Conservation (phyloP, 306 rosid genomes). For the Fragaria vesca region DNA sequence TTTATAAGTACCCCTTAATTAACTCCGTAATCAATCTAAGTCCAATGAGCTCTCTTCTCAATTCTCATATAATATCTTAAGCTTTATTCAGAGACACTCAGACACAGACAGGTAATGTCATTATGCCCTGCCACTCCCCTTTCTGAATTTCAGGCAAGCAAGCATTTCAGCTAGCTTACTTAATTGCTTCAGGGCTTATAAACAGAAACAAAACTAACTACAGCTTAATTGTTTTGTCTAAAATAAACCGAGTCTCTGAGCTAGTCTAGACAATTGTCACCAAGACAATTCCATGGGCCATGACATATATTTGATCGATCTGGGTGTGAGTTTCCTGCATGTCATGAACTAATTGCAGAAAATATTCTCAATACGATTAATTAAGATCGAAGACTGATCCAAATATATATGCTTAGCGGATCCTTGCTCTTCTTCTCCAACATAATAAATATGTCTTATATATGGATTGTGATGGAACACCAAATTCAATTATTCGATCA, state of each 20-base stretch:
- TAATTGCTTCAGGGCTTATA: neutral
- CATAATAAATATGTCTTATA: neutral
- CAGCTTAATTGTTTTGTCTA: conserved; percentile 2
- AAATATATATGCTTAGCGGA: neutral
- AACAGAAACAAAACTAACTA: conserved; percentile 10
- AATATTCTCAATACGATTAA: neutral
- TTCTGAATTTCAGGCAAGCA: conserved; percentile 30
- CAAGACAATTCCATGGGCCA: neutral
- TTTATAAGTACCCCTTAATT: conserved; percentile 57
- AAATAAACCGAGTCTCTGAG: neutral
- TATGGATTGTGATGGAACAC: conserved; percentile 12
- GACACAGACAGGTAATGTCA: conserved; percentile 61
- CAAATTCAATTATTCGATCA: conserved; percentile 8
- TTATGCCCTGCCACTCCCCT: conserved; percentile 72
- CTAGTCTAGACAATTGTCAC: neutral
- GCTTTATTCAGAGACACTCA: neutral
- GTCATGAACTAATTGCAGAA: neutral
- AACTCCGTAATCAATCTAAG: conserved; percentile 22
- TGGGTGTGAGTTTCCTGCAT: neutral
- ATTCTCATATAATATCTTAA: neutral
- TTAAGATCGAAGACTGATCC: neutral
- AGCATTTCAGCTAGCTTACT: neutral
- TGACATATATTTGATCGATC: neutral
- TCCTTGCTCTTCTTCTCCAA: neutral
- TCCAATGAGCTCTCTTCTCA: neutral